Evolutionary conservation across 805 yeast species (phyloP), one percentile per base, ranked within the genome.

Genomic region (Candida pini): DNA sequence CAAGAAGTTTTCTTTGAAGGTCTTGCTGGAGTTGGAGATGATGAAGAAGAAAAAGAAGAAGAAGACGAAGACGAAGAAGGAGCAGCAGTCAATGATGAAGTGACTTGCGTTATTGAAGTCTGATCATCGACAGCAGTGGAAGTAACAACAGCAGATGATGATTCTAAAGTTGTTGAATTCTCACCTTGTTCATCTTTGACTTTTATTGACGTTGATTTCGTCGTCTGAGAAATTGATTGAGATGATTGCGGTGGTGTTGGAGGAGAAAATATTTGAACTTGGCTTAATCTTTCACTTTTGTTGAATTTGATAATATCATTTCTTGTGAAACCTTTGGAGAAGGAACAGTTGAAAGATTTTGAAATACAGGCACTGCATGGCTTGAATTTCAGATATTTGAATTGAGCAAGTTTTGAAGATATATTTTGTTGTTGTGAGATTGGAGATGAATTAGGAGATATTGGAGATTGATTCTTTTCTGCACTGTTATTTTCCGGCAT

Each of bases 321-420:
- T 51, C 78, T 73, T 6, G 83, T 78, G 49, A 74, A 74, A 3
- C 86, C 87, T 50, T 74, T 78, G 23, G 81, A 70, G 48, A 78
- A 79, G 24, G 62, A 53, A 49, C 87, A 80, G 17, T 58, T 47
- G 28, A 66, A 48, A 25, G 60, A 58, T 44, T 70, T 71, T 31
- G 53, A 43, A n/a, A 52, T 53, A 48, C 85, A 80, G 9, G 78
- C 74, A 23, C 68, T 60, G 50, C 86, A 79, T 19, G 74, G 62
- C 44, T 60, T 64, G 52, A 74, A 76, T 40, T 72, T 68, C 35
- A 79, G 39, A 30, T 42, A 58, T 25, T 41, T 46, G 42, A 51
- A 52, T 35, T 44, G 48, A 14, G 40, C 41, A 18, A 55, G 30
- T 35, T 52, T 52, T 28, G 43, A 43, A 13, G 40, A 28, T 15